A percentile compares a stretch with the other conserved stretches of the same genome.
These are phyloP conservation scores for Thelonectria rubi DNA, from an alignment of 2,329 filamentous ascomycete species.

Conservation along the genomic window DNA sequence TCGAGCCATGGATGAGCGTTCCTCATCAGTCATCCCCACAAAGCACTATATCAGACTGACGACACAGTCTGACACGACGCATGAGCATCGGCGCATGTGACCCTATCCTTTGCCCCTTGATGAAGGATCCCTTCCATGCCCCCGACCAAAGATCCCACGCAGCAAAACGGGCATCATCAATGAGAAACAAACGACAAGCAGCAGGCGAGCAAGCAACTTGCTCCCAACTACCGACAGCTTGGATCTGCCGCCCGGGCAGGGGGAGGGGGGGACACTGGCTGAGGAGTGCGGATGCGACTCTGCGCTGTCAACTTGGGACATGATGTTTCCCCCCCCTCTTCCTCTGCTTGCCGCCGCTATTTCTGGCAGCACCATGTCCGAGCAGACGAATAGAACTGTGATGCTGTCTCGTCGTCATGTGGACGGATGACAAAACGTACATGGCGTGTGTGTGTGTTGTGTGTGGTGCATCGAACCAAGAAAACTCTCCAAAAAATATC, in stretches of 20 bases:
- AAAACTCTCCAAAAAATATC: slow-evolving; percentile 19
- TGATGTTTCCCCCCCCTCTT: background rate
- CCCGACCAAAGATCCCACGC: slow-evolving; percentile 2
- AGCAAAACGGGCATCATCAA: background rate
- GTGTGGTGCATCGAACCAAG: background rate
- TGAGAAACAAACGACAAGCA: slow-evolving; percentile 4
- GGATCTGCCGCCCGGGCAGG: slow-evolving; percentile 23
- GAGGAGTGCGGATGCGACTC: slow-evolving; percentile 17
- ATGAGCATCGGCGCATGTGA: slow-evolving; percentile 18
- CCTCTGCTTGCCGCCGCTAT: slow-evolving; percentile 8
- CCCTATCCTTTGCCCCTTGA: background rate
- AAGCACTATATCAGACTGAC: slow-evolving; percentile 1
- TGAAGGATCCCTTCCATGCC: background rate
- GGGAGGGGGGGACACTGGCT: background rate
- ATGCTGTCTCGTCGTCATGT: slow-evolving; percentile 5
- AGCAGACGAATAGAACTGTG: background rate
- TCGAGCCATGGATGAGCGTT: background rate
- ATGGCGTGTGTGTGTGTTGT: background rate
- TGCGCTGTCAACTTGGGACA: slow-evolving; percentile 24
- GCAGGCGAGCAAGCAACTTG: too few relatives aligned
- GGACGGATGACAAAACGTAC: slow-evolving; percentile 11
- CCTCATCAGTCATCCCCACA: slow-evolving; percentile 8
- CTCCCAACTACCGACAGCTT: slow-evolving; percentile 26
- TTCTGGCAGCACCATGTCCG: background rate
- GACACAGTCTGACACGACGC: slow-evolving; percentile 17